A percentile compares a stretch with the other conserved stretches of the same genome.
phyloP scores from a whole-genome alignment of 345 rosid genomes.

The Dipteronia dyeriana region DNA sequence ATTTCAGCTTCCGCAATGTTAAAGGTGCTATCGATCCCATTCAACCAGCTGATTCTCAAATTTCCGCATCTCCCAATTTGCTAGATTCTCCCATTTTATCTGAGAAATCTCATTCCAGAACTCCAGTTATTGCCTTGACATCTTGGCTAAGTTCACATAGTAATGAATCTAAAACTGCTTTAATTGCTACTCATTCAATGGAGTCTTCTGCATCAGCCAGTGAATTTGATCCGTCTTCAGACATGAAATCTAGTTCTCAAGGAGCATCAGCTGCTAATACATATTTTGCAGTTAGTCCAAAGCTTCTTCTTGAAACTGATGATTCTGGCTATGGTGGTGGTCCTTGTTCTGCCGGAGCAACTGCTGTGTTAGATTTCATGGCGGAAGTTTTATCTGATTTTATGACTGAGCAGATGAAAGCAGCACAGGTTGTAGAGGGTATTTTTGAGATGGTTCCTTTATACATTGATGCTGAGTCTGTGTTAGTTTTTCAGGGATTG shows the following conservation, averaged over 20 bases:
- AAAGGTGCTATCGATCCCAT: slow-evolving; percentile 38
- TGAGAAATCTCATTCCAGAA: slow-evolving; percentile 70
- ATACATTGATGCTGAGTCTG: slow-evolving; percentile 85
- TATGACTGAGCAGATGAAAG: slow-evolving; percentile 88
- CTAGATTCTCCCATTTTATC: slow-evolving; percentile 79
- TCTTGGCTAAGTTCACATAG: slow-evolving; percentile 78
- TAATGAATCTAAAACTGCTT: slow-evolving; percentile 54
- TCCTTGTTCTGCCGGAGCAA: slow-evolving; percentile 98
- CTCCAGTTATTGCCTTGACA: slow-evolving; percentile 77
- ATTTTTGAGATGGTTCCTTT: slow-evolving; percentile 87
- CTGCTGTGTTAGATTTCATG: slow-evolving; percentile 91
- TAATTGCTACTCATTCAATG: slow-evolving; percentile 56
- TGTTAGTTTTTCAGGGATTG: slow-evolving; percentile 92
- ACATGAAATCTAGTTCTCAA: slow-evolving; percentile 62
- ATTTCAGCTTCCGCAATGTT: slow-evolving; percentile 38
- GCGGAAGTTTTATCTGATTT: slow-evolving; percentile 97
- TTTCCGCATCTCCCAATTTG: slow-evolving; percentile 58
- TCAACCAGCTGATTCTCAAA: slow-evolving; percentile 63
- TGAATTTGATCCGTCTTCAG: slow-evolving; percentile 75
- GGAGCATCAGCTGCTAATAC: slow-evolving; percentile 54
- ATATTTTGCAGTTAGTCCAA: slow-evolving; percentile 60
- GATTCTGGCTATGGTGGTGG: slow-evolving; percentile 99
- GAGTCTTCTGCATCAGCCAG: slow-evolving; percentile 60
- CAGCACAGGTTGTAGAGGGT: slow-evolving; percentile 74
- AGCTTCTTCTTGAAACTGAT: slow-evolving; percentile 81